A percentile compares a stretch with the other conserved stretches of the same genome.
phyloP scores from a whole-genome alignment of 805 yeast genomes.

The Metschnikowia lunata region DNA sequence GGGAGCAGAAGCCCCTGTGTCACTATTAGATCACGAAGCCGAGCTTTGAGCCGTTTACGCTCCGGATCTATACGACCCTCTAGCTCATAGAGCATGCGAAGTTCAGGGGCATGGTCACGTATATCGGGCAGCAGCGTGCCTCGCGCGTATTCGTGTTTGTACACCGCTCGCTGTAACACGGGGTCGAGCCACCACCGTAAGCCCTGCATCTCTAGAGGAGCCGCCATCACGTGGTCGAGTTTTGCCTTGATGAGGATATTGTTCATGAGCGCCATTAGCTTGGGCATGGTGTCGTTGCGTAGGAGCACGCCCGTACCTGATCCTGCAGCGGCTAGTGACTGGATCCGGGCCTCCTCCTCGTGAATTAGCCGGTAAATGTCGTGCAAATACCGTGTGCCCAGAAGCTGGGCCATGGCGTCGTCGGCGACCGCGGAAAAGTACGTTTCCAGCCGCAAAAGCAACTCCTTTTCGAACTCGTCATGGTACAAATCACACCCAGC shows the following conservation, averaged over 20 bases:
- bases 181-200: slow-evolving; percentile 53
- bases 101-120: slow-evolving; percentile 28
- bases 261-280: slow-evolving; percentile 53
- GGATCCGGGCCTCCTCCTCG: slow-evolving; percentile 59
- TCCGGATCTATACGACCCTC: slow-evolving; percentile 52
- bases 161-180: slow-evolving; percentile 21
- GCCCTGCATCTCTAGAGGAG: slow-evolving; percentile 50
- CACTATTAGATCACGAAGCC: slow-evolving; percentile 44
- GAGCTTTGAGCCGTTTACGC: slow-evolving; percentile 44
- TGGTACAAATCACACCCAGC: slow-evolving; percentile 48
- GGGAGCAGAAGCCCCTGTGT: slow-evolving; percentile 43
- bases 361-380: slow-evolving; percentile 49
- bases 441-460: slow-evolving; percentile 49
- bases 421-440: slow-evolving; percentile 50
- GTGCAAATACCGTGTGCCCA: slow-evolving; percentile 53
- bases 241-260: slow-evolving; percentile 54
- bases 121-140: neutral
- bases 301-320: slow-evolving; percentile 3
- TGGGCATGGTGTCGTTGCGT: slow-evolving; percentile 44
- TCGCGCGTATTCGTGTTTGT: neutral
- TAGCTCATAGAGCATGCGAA: slow-evolving; percentile 47
- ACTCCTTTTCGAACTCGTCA: slow-evolving; percentile 60
- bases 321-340: slow-evolving; percentile 39
- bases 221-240: slow-evolving; percentile 49
- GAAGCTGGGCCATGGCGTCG: slow-evolving; percentile 37